Evolutionary conservation across 2,329 filamentous ascomycete species (phyloP).

Genomic region (Aureobasidium zeae): DNA sequence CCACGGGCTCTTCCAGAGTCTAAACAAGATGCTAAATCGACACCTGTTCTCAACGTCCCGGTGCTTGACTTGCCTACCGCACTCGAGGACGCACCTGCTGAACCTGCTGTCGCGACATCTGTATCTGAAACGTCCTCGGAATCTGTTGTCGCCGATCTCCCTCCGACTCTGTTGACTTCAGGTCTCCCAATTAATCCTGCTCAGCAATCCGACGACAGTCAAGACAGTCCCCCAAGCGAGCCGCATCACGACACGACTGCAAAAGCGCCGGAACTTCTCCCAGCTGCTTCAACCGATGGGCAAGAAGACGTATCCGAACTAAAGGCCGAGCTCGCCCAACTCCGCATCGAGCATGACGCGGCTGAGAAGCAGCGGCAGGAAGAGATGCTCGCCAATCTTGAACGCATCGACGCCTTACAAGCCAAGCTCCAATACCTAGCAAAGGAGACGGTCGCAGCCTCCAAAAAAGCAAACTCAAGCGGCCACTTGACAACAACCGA

Average conservation of each 20-base stretch:
- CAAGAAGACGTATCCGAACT: conserved; percentile 24
- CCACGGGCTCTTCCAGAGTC: conserved; percentile 20
- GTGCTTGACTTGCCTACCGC: neutral
- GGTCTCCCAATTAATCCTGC: conserved; percentile 29
- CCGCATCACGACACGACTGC: neutral
- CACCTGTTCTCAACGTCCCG: neutral
- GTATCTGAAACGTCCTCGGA: neutral
- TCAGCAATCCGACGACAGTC: conserved; percentile 24
- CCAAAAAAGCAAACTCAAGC: conserved; percentile 56
- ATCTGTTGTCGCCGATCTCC: neutral
- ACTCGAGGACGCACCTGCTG: neutral
- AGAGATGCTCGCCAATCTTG: conserved; percentile 73
- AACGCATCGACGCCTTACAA: conserved; percentile 85
- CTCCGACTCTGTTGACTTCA: conserved; percentile 23
- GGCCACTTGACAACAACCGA: conserved; percentile 58
- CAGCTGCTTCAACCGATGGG: neutral
- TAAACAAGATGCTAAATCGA: conserved; percentile 14
- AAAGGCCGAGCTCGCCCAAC: conserved; percentile 38
- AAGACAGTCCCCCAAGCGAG: neutral
- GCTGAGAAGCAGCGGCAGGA: conserved; percentile 59
- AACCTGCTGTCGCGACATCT: conserved; percentile 14
- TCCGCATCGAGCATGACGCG: conserved; percentile 43
- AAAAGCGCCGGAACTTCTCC: neutral
- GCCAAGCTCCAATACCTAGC: conserved; percentile 84
- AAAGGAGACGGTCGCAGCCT: conserved; percentile 65